Base-by-base conservation (phyloP, 306 rosid species). In the Biancaea sappan region DNA sequence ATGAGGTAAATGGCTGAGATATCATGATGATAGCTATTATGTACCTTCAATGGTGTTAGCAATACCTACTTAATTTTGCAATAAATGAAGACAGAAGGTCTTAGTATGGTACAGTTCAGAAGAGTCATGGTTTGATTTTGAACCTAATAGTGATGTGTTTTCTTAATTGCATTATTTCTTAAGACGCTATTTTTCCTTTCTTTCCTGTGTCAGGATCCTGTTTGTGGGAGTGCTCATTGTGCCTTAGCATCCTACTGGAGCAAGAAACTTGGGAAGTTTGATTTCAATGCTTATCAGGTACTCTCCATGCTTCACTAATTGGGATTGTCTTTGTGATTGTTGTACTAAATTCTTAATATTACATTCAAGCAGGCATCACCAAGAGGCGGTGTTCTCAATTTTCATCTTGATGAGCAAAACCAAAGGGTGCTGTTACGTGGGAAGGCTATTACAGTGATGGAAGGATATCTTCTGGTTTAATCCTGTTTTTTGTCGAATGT, bases 351-450 rank as follows among this genome's bases (percentile, higher is more conserved):
- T 1, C n/a, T 37, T 2, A 61, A n/a, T 38, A 24, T 74, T 56
- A 43, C 25, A 24, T 74, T 24, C 78, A 67, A 18, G 31, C 61
- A 91, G 98, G 97, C 98, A 68, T 94, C 98, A 19, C 77, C 81
- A 0, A 84, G 96, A 78, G 89, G 98, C 16, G 98, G 94, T 79
- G 81, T 60, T 63, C 24, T 93, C 31, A 63, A 78, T 58, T 62
- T 88, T 77, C 94, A 81, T 85, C 16, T 82, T 18, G 90, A 91
- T 43, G 88, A 91, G 58, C 81, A 84, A 78, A 88, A 79, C 37
- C 89, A 86, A 47, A 86, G 90, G 54, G 96, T 94, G 44, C 51
- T 82, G 31, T 65, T 89, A 81, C 92, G 83, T 8, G 97, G 96
- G 48, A 91, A 88, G 74, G 97, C 89, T 35, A 66, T 90, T 64